Percentiles rank a stretch among this genome's conserved stretches.
Evolutionary conservation across 2,329 filamentous ascomycete genomes (phyloP).

Genomic region (Epichloe baconii): DNA sequence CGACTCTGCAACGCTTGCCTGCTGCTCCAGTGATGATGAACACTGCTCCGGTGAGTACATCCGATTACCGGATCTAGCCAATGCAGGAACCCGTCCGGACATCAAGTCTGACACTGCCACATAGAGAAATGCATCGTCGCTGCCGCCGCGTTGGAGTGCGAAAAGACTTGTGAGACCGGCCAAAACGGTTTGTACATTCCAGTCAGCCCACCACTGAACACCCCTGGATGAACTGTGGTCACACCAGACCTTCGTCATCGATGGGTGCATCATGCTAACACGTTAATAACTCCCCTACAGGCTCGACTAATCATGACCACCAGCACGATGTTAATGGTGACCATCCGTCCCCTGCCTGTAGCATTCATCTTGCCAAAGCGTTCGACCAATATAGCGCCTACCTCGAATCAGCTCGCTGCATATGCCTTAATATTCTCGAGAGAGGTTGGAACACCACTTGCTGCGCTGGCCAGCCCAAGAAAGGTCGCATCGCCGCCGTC

Average conservation of each 20-base stretch:
- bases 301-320: slow-evolving; percentile 12
- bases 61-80: neutral
- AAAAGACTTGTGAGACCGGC: slow-evolving; percentile 14
- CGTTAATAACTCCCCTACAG: slow-evolving; percentile 1
- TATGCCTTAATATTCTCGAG: slow-evolving; percentile 22
- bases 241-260: neutral
- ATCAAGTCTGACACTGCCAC: slow-evolving; percentile 1
- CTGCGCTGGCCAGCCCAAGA: slow-evolving; percentile 11
- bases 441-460: slow-evolving; percentile 15
- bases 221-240: neutral
- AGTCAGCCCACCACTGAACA: neutral
- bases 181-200: slow-evolving; percentile 12
- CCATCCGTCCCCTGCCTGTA: slow-evolving; percentile 16
- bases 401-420: slow-evolving; percentile 24
- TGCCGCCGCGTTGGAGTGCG: slow-evolving; percentile 18
- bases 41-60: slow-evolving; percentile 13
- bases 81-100: neutral
- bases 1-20: slow-evolving; percentile 10
- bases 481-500: neutral
- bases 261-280: neutral
- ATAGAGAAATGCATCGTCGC: slow-evolving; percentile 20
- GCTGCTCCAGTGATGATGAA: slow-evolving; percentile 16
- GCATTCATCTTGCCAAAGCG: slow-evolving; percentile 18
- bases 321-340: slow-evolving; percentile 15
- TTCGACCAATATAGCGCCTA: slow-evolving; percentile 23